Conservation (phyloP, 495 filamentous ascomycete genomes). For the Penicillium steckii region DNA sequence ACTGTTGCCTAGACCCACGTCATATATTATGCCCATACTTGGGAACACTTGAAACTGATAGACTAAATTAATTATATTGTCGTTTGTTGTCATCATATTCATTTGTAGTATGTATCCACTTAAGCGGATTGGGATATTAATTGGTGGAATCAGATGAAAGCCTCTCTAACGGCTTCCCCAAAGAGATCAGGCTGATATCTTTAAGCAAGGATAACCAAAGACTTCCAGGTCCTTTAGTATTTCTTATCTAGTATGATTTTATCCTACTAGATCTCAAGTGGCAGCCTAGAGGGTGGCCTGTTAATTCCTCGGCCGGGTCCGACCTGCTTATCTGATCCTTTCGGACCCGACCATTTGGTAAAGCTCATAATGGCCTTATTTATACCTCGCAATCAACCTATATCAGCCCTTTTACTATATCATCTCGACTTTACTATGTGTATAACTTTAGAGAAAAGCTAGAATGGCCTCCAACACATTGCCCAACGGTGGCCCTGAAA, state of each 20-base stretch:
- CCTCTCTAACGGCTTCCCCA: no score
- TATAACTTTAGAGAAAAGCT: background rate
- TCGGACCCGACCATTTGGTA: background rate
- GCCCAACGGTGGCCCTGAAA: background rate
- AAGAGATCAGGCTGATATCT: no score
- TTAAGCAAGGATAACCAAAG: no score
- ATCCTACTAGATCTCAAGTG: background rate
- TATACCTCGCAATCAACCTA: background rate
- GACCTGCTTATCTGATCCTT: background rate
- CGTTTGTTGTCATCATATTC: no score
- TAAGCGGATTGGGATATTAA: no score
- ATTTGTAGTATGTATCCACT: no score
- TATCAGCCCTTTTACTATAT: background rate
- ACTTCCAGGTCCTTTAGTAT: no score
- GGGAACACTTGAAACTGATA: no score
- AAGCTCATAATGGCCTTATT: background rate
- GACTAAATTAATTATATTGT: no score
- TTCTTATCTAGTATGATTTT: background rate
- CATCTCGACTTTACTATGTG: background rate
- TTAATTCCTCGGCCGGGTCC: background rate
- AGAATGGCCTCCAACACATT: background rate
- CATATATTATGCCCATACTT: no score
- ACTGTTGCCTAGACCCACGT: conserved; percentile 7
- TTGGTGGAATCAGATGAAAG: no score
- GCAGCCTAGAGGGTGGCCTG: no score